Evolutionary conservation across 2,329 filamentous ascomycete genomes (phyloP).

Genomic region (Exophiala sideris): DNA sequence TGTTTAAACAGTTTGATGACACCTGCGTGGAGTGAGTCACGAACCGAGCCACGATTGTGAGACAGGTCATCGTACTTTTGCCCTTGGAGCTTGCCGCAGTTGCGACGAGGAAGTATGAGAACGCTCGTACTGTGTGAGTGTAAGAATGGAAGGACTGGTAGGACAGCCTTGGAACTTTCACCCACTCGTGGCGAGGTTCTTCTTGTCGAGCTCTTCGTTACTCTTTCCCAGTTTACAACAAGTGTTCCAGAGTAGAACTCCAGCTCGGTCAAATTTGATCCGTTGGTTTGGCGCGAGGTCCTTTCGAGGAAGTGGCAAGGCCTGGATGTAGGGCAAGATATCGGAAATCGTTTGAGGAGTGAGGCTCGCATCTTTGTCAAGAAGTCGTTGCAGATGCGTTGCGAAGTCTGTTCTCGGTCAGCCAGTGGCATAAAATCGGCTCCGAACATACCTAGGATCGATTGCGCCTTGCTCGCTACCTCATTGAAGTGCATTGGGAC

Average conservation of each 20-base stretch:
- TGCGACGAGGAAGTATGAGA: slow-evolving; percentile 68
- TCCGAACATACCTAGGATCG: slow-evolving; percentile 16
- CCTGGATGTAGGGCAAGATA: slow-evolving; percentile 17
- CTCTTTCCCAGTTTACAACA: slow-evolving; percentile 26
- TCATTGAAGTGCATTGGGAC: slow-evolving; percentile 12
- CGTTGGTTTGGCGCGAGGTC: slow-evolving; percentile 14
- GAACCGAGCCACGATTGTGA: not conserved
- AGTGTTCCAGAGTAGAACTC: slow-evolving; percentile 39
- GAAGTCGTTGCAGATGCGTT: slow-evolving; percentile 19
- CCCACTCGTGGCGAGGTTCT: slow-evolving; percentile 9
- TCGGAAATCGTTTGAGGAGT: slow-evolving; percentile 14
- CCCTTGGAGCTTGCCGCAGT: slow-evolving; percentile 42
- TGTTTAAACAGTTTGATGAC: slow-evolving; percentile 61
- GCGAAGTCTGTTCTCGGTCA: slow-evolving; percentile 29
- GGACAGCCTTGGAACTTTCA: not conserved
- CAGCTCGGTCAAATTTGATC: slow-evolving; percentile 31
- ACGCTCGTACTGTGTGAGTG: slow-evolving; percentile 42
- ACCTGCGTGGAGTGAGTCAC: slow-evolving; percentile 32
- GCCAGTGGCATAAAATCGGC: not conserved
- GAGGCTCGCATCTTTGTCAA: slow-evolving; percentile 3
- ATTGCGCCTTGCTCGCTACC: slow-evolving; percentile 10
- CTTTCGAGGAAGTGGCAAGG: slow-evolving; percentile 20
- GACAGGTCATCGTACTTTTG: slow-evolving; percentile 6
- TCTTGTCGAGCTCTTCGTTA: not conserved
- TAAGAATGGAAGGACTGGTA: not conserved